Conservation (phyloP, 176 grass and related monocot species). For the Oryza nivara region DNA sequence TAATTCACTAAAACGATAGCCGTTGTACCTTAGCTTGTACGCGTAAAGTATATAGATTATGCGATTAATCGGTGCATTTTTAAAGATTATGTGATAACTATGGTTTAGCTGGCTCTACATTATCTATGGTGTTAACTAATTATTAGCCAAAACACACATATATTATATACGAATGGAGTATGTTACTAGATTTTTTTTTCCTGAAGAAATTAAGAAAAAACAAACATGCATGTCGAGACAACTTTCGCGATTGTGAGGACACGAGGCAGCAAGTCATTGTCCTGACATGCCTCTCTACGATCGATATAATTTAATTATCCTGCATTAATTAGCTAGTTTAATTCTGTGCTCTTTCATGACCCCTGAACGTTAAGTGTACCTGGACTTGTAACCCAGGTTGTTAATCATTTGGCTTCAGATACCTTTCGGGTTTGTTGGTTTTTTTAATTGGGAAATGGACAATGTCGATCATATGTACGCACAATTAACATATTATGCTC, state of each 20-base stretch:
- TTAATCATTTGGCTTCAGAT: constrained; percentile 16
- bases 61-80: neutral
- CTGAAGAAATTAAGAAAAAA: neutral
- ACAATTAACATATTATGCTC: neutral
- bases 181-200: neutral
- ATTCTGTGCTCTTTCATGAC: neutral
- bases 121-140: neutral
- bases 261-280: constrained; percentile 34
- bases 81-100: neutral
- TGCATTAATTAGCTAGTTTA: neutral
- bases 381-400: constrained; percentile 31
- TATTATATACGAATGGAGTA: neutral
- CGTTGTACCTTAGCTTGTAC: neutral
- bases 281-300: neutral
- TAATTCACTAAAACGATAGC: neutral
- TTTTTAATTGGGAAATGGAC: constrained; percentile 33
- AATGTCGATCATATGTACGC: neutral
- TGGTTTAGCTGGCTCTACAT: neutral
- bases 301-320: neutral
- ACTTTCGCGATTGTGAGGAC: constrained; percentile 27
- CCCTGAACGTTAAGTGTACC: constrained; percentile 24
- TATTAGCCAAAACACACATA: neutral
- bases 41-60: neutral
- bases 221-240: neutral
- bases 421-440: constrained; percentile 30